Evolutionary conservation across 345 rosid genomes (phyloP), one percentile per base, ranked within the genome.

Genomic region (Aethionema arabicum): DNA sequence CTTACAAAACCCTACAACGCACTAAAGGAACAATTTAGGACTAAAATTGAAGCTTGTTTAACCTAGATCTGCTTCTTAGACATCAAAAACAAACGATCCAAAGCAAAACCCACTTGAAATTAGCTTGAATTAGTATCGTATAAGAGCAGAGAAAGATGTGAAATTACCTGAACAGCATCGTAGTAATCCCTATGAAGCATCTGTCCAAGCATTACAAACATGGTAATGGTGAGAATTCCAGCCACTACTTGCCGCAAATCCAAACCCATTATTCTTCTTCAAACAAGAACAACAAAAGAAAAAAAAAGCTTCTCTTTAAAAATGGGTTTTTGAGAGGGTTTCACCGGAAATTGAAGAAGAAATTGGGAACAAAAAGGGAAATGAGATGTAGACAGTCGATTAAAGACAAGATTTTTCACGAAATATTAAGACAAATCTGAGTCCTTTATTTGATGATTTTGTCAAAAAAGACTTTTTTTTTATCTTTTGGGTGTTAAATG

Each of bases 231-330:
- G 63, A 90, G 78, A 32, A 90, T 75, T 31, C 85, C 97, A 51
- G 97, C 97, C 48, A 90, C 87, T 45, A 85, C 90, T 67, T 87
- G 97, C 79, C 95, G 82, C 85, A 90, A 77, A 87, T 90, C 95
- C 46, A 90, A 76, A 33, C 88, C 88, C 92, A 90, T 86, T 70
- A n/a, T 61, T 16, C 32, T 36, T 48, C 65, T 37, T 54, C 31
- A 21, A 21, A 21, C 2, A 21, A 21, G 27, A 21, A 21, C 27
- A 21, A n/a, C n/a, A n/a, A n/a, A n/a, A n/a, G n/a, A 21, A 21
- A 21, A 2, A 21, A 21, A 21, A 21, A 21, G 27, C 31, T 6
- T 13, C 29, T 0, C 33, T 38, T 47, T 38, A n/a, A 4, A 4
- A n/a, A 49, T 32, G 71, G 64, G 36, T 57, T 54, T 49, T 47